These are phyloP conservation scores for Metschnikowia borealis DNA, from an alignment of 805 yeast genomes.

Conservation along the genomic window DNA sequence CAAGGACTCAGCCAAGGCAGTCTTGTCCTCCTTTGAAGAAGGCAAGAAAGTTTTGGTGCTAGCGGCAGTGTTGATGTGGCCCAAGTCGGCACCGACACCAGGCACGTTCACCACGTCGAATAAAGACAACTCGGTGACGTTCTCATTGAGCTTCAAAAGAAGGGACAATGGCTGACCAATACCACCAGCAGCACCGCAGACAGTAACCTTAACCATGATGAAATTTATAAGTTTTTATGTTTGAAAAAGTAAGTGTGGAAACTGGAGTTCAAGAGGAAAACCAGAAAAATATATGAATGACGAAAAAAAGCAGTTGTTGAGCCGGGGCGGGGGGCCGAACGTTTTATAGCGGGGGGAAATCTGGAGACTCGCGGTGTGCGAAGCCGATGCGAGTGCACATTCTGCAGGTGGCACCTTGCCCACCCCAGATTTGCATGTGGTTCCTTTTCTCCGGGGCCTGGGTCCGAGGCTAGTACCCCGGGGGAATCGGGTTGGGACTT, in stretches of 20 bases:
- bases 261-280: background rate
- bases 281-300: background rate
- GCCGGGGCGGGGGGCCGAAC: background rate
- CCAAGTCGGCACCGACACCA: constrained; percentile 85
- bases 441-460: constrained; percentile 6
- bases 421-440: constrained; percentile 18
- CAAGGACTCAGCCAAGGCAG: constrained; percentile 44
- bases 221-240: background rate
- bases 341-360: constrained; percentile 11
- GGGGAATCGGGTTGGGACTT: background rate
- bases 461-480: constrained; percentile 2
- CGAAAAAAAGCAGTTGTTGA: background rate
- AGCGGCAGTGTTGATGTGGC: constrained; percentile 74
- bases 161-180: constrained; percentile 91
- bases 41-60: constrained; percentile 60
- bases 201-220: constrained; percentile 65
- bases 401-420: background rate
- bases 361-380: constrained; percentile 4
- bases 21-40: constrained; percentile 44
- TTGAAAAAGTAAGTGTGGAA: background rate
- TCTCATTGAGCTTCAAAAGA: constrained; percentile 65
- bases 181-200: constrained; percentile 91
- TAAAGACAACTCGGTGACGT: constrained; percentile 62
- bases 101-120: constrained; percentile 82
- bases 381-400: background rate